Evolutionary conservation across 2,329 filamentous ascomycete genomes (phyloP).

Genomic region (Mycosphaerella arachidis): DNA sequence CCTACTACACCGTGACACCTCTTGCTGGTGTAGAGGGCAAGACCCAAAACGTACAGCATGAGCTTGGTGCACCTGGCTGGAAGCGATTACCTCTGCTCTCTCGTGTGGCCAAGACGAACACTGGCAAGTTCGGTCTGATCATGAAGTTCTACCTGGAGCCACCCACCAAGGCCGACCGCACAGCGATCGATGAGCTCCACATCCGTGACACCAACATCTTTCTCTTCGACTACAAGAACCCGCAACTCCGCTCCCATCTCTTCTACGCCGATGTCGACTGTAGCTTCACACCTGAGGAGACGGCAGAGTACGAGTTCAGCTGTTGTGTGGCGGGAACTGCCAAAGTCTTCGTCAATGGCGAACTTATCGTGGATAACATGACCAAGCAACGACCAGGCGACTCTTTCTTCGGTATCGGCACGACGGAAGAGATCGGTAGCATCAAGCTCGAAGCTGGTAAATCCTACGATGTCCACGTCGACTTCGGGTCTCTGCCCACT

Average conservation of each 20-base stretch:
- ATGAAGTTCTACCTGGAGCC: slow-evolving; percentile 45
- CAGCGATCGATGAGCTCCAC: slow-evolving; percentile 49
- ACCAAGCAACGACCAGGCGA: slow-evolving; percentile 56
- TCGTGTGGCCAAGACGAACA: slow-evolving; percentile 18
- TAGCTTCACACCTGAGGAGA: slow-evolving; percentile 56
- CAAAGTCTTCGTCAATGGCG: slow-evolving; percentile 59
- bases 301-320: slow-evolving; percentile 61
- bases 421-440: slow-evolving; percentile 58
- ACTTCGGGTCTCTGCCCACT: slow-evolving; percentile 61
- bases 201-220: slow-evolving; percentile 40
- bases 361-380: slow-evolving; percentile 60
- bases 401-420: slow-evolving; percentile 62
- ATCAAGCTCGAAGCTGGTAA: slow-evolving; percentile 56
- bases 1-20: slow-evolving; percentile 34
- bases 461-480: slow-evolving; percentile 56
- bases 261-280: slow-evolving; percentile 51
- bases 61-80: slow-evolving; percentile 26
- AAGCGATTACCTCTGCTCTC: slow-evolving; percentile 29
- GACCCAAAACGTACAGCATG: slow-evolving; percentile 20
- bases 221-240: slow-evolving; percentile 50
- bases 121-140: slow-evolving; percentile 23
- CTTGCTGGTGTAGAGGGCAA: slow-evolving; percentile 29
- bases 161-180: slow-evolving; percentile 40
- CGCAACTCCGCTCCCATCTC: slow-evolving; percentile 32
- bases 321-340: slow-evolving; percentile 62